Percentiles rank a stretch among this genome's conserved stretches.
Evolutionary conservation across 1,284 basidiomycete genomes (phyloP).

Genomic region (Pseudozyma thailandica): DNA sequence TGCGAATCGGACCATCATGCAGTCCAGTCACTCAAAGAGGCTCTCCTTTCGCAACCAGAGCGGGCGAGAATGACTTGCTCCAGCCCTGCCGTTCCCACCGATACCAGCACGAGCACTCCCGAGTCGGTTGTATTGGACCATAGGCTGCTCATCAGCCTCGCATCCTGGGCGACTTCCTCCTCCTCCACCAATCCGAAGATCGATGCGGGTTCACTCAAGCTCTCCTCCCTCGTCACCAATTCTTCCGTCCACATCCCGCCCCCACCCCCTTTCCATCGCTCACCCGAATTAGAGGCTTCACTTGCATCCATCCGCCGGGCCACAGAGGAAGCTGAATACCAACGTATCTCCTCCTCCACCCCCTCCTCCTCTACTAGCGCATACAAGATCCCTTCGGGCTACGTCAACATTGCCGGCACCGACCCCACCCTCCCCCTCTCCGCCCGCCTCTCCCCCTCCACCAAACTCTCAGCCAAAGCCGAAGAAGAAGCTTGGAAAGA

Average conservation of each 20-base stretch:
- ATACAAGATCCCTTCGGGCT: conserved; percentile 26
- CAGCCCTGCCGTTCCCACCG: conserved; percentile 26
- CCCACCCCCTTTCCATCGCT: conserved; percentile 28
- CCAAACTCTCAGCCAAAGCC: neutral
- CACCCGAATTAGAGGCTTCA: conserved; percentile 32
- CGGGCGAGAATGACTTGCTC: conserved; percentile 19
- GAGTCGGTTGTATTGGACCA: conserved; percentile 22
- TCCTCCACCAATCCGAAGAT: no score
- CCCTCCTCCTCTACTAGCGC: neutral
- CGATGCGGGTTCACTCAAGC: conserved; percentile 7
- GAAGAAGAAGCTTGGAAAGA: conserved; percentile 44
- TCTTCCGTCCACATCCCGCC: conserved; percentile 32
- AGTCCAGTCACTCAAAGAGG: conserved; percentile 12
- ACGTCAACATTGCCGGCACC: conserved; percentile 37
- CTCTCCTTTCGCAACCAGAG: conserved; percentile 17
- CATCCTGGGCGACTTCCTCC: no score
- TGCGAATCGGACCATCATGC: conserved; percentile 8
- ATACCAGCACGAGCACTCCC: neutral
- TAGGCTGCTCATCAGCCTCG: conserved; percentile 15
- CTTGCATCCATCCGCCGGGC: conserved; percentile 32
- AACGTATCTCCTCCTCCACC: conserved; percentile 28
- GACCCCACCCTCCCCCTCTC: conserved; percentile 32
- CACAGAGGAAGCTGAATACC: conserved; percentile 39
- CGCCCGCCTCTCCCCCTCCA: conserved; percentile 17
- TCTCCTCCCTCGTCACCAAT: conserved; percentile 21